A percentile compares a stretch with the other conserved stretches of the same genome.
phyloP scores from a whole-genome alignment of 768 basidiomycete species.

The Boletus edulis region DNA sequence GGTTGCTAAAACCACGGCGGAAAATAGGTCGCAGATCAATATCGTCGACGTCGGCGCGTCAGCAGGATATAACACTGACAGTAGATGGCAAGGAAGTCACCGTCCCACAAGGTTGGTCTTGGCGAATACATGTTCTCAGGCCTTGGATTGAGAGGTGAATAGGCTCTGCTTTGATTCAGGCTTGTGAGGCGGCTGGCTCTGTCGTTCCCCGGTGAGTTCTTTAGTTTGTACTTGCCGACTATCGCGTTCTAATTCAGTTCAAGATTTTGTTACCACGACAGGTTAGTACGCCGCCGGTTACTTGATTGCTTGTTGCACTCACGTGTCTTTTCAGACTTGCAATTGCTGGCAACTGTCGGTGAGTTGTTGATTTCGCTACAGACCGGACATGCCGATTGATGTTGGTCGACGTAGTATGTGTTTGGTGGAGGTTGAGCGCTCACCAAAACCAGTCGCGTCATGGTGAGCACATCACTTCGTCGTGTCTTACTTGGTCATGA shows the following conservation, averaged over 20 bases:
- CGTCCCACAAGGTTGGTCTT: slow-evolving; percentile 82
- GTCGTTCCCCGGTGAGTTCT: slow-evolving; percentile 67
- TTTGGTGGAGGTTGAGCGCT: slow-evolving; percentile 94
- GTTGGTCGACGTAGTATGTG: slow-evolving; percentile 71
- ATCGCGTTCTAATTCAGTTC: slow-evolving; percentile 13
- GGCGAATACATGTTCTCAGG: not conserved
- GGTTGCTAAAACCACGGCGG: not conserved
- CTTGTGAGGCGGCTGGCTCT: slow-evolving; percentile 87
- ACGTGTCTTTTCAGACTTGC: slow-evolving; percentile 59
- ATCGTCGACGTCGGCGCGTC: slow-evolving; percentile 61
- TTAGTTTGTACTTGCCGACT: not conserved
- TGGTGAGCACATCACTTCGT: slow-evolving; percentile 50
- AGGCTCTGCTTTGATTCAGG: slow-evolving; percentile 96
- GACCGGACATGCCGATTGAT: slow-evolving; percentile 6
- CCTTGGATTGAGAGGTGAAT: slow-evolving; percentile 8
- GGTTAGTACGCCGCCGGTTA: slow-evolving; percentile 37
- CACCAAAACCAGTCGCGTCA: slow-evolving; percentile 93
- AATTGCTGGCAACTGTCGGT: slow-evolving; percentile 98
- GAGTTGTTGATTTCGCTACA: slow-evolving; percentile 27
- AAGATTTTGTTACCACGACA: slow-evolving; percentile 87
- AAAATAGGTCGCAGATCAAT: slow-evolving; percentile 56
- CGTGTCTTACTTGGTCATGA: not conserved
- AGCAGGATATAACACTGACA: slow-evolving; percentile 85
- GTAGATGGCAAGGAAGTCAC: slow-evolving; percentile 98
- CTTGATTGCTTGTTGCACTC: not conserved